Base-by-base conservation (phyloP, 805 yeast genomes). In the Wickerhamiella bombiphila region DNA sequence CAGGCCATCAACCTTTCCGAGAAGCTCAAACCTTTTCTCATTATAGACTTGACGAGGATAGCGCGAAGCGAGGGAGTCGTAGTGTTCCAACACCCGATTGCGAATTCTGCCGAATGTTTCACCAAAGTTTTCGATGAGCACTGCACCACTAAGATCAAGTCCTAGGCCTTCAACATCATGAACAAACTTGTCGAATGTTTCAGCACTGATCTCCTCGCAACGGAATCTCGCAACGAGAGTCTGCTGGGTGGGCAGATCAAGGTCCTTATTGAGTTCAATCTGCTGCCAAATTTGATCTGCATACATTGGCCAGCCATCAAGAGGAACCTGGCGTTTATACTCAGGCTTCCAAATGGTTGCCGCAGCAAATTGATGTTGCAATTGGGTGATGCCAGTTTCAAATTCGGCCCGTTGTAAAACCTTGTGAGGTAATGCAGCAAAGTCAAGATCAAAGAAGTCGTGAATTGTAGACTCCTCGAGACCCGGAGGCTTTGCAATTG, bases 211-310 rank as follows among this genome's bases (percentile, higher is more conserved):
- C 57, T 91, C 97, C 52, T 85, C 94, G 56, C 97, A 88, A 52
- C 94, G 75, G 60, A 83, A 88, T 50, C 91, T 72, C 5, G 98
- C 94, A 18, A 91, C 97, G 42, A 91, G 65, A 22, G 82, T 80
- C 57, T 91, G 98, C 54, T 91, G 98, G 2, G 97, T 86, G 20
- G 98, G 98, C 46, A 91, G 66, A 59, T 91, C 98, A 45, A 91
- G 69, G 55, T 91, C 98, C 58, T 83, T 86, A 60, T 91, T 91
- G 43, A 69, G 67, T 56, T 83, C 94, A 50, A 91, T 91, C 58
- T 83, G 94, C 36, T 80, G 76, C 98, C 98, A 91, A 47, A 94
- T 76, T 52, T 76, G 80, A 38, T 74, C 77, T 1, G 95, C 85
- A 51, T 91, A 91, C 56, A 85, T 59, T 3, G 88, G 70, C 97